Evolutionary conservation across 805 yeast species (phyloP), one percentile per base, ranked within the genome.

Genomic region (Kazachstania martiniae): DNA sequence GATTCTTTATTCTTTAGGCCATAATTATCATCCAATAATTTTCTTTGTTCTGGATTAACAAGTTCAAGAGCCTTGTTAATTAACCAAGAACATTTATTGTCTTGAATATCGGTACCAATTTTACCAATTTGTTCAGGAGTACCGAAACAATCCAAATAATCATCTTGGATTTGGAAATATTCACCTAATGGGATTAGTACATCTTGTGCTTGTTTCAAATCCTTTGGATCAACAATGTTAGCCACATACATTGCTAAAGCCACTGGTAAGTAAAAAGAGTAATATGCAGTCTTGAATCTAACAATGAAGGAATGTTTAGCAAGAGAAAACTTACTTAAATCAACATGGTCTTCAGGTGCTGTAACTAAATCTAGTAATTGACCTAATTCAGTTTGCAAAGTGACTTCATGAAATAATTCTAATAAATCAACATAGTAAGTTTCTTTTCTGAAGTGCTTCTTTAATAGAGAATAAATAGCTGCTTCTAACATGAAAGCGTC

Each of bases 111-210:
- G 38, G 98, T 91, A 46, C 99, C 99, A 47, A 91, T 85, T 69
- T 91, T 91, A 42, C 99, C 99, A 53, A 87, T 91, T 52, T 89
- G 85, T 55, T 83, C 93, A 27, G 98, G 95, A 49, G 89, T 85
- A 44, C 98, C 99, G 54, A 84, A 91, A 61, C 95, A 84, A 62
- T 91, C 99, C 44, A 91, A 72, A 65, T 70, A 91, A 60, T 91
- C 99, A 57, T 91, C 99, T 65, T 91, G 98, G 47, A 91, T 84
- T 67, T 91, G 99, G 78, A 91, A 91, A 60, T 91, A 91, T 61
- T 91, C 96, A 38, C 99, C 99, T 46, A 91, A 72, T 35, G 96
- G 96, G 43, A 91, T 77, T 59, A 91, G 70, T 26, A 91, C 76
- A 46, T 83, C 91, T 40, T 68, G 70, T 13, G 85, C 95, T 66